Base-by-base conservation (phyloP, 148 eudicot species). In the Amaranthus cruentus region DNA sequence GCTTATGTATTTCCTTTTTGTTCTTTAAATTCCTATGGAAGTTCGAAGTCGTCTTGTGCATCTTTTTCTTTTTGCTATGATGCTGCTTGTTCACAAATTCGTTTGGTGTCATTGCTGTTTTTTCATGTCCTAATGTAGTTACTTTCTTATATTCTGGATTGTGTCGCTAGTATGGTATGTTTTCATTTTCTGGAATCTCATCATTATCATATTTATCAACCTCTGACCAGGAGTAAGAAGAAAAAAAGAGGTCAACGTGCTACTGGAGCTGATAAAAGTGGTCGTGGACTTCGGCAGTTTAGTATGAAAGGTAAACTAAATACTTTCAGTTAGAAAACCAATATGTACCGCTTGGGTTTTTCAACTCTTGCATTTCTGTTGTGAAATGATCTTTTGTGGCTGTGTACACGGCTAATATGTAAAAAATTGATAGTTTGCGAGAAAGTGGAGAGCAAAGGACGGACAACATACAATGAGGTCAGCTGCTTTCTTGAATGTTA, bases 401-500 rank as follows among this genome's bases (percentile, higher is more conserved):
- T 84, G 73, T 64, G 48, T 65, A 38, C 55, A 47, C 66, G 51
- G 58, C 80, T 68, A 69, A 49, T 46, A 49, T 66, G 64, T 69
- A 69, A 18, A 81, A 81, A 43, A 21, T 77, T 73, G 55, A 28
- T 58, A 94, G 98, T 94, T 56, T 94, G 98, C 52, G 93, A 94
- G 89, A 94, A 94, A 82, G 98, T 94, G 80, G 91, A 94, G 84
- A 91, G 97, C 96, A 94, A 91, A 82, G 98, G 98, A 78, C 88
- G 93, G 84, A 91, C 98, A 59, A 94, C 98, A 60, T 91, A 94
- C 78, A 91, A 91, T 72, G 98, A 94, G 96, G 98, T 93, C 49
- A 66, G 75, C 47, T 76, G 66, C 13, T 68, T 78, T 55, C 43
- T 18, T 64, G 49, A 9, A 62, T 54, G 38, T 70, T 51, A 43